Percentiles rank a stretch among this genome's conserved stretches.
These are phyloP conservation scores for Stephania japonica DNA, from an alignment of 164 flowering plant genomes.

Conservation along the genomic window DNA sequence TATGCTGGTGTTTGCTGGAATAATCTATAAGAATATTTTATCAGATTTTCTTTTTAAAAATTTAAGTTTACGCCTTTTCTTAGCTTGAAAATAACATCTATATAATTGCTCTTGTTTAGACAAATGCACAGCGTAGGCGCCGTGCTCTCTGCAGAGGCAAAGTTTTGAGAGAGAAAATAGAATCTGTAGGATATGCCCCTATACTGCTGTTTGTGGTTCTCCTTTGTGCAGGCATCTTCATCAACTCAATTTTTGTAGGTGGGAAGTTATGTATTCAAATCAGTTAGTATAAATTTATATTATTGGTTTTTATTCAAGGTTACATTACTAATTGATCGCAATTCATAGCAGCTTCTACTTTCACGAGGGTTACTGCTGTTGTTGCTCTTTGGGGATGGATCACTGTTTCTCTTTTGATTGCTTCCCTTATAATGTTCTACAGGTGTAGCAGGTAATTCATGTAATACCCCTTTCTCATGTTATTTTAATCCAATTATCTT, in stretches of 20 bases:
- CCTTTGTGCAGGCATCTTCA: conserved; percentile 49
- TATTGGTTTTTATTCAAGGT: not conserved
- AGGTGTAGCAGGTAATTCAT: conserved; percentile 75
- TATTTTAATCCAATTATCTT: not conserved
- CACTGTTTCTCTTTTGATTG: conserved; percentile 56
- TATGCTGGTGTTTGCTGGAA: not conserved
- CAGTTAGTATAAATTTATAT: not conserved
- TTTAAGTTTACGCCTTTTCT: not conserved
- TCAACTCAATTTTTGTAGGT: conserved; percentile 76
- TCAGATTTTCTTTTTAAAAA: not conserved
- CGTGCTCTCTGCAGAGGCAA: conserved; percentile 34
- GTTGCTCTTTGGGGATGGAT: conserved; percentile 96
- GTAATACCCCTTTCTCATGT: not conserved
- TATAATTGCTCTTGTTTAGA: conserved; percentile 36
- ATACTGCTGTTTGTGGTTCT: conserved; percentile 48
- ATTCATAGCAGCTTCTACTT: conserved; percentile 51
- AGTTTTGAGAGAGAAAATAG: conserved; percentile 37
- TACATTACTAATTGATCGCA: conserved; percentile 10
- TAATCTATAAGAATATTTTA: not conserved
- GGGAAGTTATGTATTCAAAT: conserved; percentile 17
- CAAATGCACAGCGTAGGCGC: conserved; percentile 48
- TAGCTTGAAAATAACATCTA: not conserved
- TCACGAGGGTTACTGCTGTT: conserved; percentile 74
- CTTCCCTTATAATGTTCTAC: conserved; percentile 61
- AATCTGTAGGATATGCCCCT: conserved; percentile 67